Percentiles rank a stretch among this genome's conserved stretches.
Conservation (phyloP, 805 yeast species). For the Starmerella powellii region DNA sequence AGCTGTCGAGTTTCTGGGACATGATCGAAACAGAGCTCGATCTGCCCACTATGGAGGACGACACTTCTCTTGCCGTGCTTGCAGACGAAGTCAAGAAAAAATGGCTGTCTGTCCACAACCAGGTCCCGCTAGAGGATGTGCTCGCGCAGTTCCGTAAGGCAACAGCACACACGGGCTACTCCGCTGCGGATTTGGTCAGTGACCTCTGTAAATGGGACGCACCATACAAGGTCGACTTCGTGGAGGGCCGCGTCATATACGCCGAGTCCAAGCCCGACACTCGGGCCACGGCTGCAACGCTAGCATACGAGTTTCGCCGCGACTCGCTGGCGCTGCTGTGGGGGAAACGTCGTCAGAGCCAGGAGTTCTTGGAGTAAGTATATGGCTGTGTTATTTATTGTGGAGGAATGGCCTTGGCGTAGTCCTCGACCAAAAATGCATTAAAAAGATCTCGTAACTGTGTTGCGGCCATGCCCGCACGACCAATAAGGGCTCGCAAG, state of each 20-base stretch:
- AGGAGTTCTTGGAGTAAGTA: too few species aligned
- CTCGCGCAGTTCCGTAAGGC: not conserved
- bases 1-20: conserved; percentile 5
- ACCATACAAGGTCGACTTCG: conserved; percentile 12
- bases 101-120: conserved; percentile 9
- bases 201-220: conserved; percentile 11
- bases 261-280: not conserved
- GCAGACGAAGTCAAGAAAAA: conserved; percentile 1
- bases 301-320: conserved; percentile 6
- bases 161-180: not conserved
- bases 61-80: not conserved
- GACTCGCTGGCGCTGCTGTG: conserved; percentile 10
- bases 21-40: not conserved
- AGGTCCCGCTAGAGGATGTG: conserved; percentile 1
- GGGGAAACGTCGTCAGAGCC: not conserved
- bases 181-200: conserved; percentile 2
- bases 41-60: not conserved
- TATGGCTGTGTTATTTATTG: too few species aligned
- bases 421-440: conserved; percentile 22
- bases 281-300: not conserved
- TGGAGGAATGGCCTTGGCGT: conserved; percentile 3
- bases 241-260: not conserved
- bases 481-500: conserved; percentile 14
- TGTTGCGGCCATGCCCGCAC: conserved; percentile 18
- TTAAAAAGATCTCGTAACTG: conserved; percentile 19